Base-by-base conservation (phyloP, 2,329 filamentous ascomycete species). In the Fonsecaea pugnacius region DNA sequence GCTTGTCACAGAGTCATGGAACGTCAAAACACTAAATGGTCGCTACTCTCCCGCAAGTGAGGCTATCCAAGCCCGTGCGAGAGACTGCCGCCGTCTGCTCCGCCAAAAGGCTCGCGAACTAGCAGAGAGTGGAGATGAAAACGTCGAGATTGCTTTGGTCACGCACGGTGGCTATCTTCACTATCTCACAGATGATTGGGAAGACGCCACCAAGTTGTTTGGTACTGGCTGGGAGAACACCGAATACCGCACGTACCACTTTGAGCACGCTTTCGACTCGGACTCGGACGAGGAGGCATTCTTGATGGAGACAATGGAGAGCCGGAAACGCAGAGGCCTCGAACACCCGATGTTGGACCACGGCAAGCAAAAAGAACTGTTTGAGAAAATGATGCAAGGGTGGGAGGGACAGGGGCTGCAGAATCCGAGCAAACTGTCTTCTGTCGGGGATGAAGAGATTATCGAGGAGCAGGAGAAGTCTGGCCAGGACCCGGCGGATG, bases 131-230 rank as follows among this genome's bases (percentile, higher is more conserved):
- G 77, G 78, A 3, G 83, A 86, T 70, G 87, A 90, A 71, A 59
- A 67, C 43, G 80, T 79, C 3, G 85, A 94, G 70, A 85, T 96
- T 32, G 86, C 89, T 0, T 82, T 92, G 1, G 91, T 96, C 7
- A 89, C 91, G 2, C 92, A 96, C 72, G 92, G 92, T 1, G 91
- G 90, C 0, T 90, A 93, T 70, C 75, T 96, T 71, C 92, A 96
- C 75, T 96, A 91, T 72, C 79, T 96, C 67, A 95, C 91, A 0
- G 86, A 92, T 70, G 92, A 96, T 72, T 96, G 88, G 86, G 81
- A 86, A 60, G 89, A 87, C 48, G 83, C 71, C 71, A 35, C 59
- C 51, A 67, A 64, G 40, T 35, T 64, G 30, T 53, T 52, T 14
- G 69, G 69, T 35, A 92, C 90, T 9, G 88, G 86, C 5, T 93